Evolutionary conservation across 2,329 filamentous ascomycete species (phyloP), one percentile per base, ranked within the genome.

Genomic region (Hirsutella rhossiliensis): DNA sequence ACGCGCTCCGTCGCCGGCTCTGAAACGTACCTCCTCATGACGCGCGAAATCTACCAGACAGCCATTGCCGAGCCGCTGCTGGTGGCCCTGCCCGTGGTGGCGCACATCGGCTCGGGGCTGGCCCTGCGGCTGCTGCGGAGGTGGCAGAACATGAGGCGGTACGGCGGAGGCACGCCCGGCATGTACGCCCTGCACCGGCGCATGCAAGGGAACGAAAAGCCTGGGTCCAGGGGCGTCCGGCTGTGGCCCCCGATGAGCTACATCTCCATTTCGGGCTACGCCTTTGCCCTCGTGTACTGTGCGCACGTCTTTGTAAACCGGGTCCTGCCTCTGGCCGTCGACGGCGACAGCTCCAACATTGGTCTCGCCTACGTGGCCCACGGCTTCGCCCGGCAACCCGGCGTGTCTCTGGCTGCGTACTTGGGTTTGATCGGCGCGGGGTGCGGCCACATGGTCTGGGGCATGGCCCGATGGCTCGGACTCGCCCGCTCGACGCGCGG

Each of bases 1-100:
- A 87, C 84, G 36, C 76, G 73, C 45, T 87, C 84, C 39, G 76
- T 92, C 7, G 68, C 82, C 9, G 75, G 79, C 43, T 84, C 84
- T 47, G 89, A 96, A 59, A 80, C 80, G 41, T 94, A 88, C 63
- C 80, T 97, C 41, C 82, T 97, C 50, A 85, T 95, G 62, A 89
- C 88, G 27, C 80, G 90, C 48, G 89, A 94, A 41, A 80, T 92
- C 62, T 97, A 97, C 68, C 90, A 96, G 63, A 89, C 87, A 1
- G 74, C 82, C 2, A 68, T 86, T 15, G 73, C 84, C 42, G 89
- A 96, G 59, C 86, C 87, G 4, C 66, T 94, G 18, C 72, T 97
- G 48, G 77, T 97, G 47, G 79, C 74, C 38, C 62, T 87, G 2
- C 88, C 90, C 2, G 68, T 94, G 19, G 61, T 80, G 46, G 75